phyloP scores from a whole-genome alignment of 163 green algal species.

The Scenedesmus sp. region DNA sequence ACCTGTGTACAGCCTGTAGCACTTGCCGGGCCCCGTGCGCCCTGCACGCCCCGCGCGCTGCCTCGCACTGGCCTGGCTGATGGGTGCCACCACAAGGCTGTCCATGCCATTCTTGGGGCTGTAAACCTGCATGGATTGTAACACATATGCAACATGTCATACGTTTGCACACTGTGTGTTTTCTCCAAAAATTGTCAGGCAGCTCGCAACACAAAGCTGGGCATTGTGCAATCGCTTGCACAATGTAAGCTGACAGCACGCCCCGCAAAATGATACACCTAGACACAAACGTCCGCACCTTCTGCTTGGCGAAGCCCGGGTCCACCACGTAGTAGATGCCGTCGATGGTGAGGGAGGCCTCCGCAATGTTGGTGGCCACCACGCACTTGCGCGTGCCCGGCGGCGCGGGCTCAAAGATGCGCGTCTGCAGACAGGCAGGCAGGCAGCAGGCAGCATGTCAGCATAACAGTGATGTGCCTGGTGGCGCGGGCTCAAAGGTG shows the following conservation, averaged over 20 bases:
- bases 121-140: slow-evolving; percentile 75
- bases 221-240: neutral
- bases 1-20: slow-evolving; percentile 93
- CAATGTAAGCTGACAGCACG: no score
- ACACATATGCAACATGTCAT: no score
- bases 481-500: no score
- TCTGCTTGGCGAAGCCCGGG: slow-evolving; percentile 97
- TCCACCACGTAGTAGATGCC: slow-evolving; percentile 99
- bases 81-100: slow-evolving; percentile 95
- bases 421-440: slow-evolving; percentile 71
- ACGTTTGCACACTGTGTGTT: no score
- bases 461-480: neutral
- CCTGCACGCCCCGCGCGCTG: slow-evolving; percentile 96
- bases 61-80: slow-evolving; percentile 93
- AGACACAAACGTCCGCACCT: slow-evolving; percentile 59
- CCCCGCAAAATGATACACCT: neutral
- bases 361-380: slow-evolving; percentile 96
- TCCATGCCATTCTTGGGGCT: slow-evolving; percentile 98
- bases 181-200: no score
- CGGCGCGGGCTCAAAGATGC: slow-evolving; percentile 97
- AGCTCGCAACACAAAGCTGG: neutral
- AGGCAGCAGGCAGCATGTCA: neutral
- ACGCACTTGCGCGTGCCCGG: slow-evolving; percentile 93
- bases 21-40: slow-evolving; percentile 96
- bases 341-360: slow-evolving; percentile 98